A percentile compares a stretch with the other conserved stretches of the same genome.
phyloP scores from a whole-genome alignment of 768 basidiomycete species.

The Psilocybe azurescens region DNA sequence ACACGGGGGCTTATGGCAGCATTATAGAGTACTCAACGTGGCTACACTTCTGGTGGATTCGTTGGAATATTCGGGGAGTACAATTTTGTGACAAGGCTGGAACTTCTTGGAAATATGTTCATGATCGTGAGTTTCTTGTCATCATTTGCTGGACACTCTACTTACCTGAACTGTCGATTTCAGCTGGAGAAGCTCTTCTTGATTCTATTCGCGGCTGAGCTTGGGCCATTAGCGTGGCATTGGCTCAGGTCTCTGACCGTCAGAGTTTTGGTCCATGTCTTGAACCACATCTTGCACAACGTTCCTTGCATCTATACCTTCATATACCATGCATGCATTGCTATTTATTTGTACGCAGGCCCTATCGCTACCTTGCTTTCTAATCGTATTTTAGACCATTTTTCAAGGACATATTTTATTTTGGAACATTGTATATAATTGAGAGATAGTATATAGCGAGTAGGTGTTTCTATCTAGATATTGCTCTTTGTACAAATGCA shows the following conservation, averaged over 20 bases:
- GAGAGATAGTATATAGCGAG: neutral
- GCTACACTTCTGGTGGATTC: constrained; percentile 27
- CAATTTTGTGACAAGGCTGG: constrained; percentile 27
- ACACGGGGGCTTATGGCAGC: constrained; percentile 38
- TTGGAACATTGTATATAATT: neutral
- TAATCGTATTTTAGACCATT: too few relatives aligned
- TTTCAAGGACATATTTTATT: neutral
- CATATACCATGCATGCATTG: too few relatives aligned
- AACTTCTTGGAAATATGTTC: constrained; percentile 15
- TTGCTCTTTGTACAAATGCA: constrained; percentile 1
- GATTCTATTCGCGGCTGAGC: constrained; percentile 21
- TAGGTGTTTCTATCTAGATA: constrained; percentile 6
- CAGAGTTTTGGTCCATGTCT: too few relatives aligned
- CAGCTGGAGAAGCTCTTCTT: constrained; percentile 25
- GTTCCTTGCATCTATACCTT: too few relatives aligned
- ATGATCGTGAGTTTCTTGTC: constrained; percentile 23
- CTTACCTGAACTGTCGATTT: neutral
- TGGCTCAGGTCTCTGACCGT: too few relatives aligned
- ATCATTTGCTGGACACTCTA: neutral
- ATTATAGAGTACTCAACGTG: constrained; percentile 25
- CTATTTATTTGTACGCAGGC: too few relatives aligned
- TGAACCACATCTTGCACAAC: too few relatives aligned
- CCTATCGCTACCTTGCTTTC: too few relatives aligned
- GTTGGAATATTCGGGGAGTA: constrained; percentile 28
- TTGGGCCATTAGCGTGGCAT: too few relatives aligned